phyloP scores from a whole-genome alignment of 257 asterid species.

The Jacaranda copaia region DNA sequence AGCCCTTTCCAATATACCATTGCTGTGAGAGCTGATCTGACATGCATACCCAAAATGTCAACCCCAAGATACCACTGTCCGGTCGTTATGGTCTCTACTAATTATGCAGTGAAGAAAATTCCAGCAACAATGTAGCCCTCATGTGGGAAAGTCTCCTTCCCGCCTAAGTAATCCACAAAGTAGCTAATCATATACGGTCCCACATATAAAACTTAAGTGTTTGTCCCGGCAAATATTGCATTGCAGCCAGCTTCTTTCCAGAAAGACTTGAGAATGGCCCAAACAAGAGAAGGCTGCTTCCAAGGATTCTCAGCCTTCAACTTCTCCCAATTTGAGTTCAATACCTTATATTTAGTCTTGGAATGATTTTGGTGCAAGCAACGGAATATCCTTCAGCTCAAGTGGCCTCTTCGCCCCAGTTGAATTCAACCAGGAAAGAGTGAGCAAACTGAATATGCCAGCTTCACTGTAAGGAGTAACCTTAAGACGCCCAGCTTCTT shows the following conservation, averaged over 20 bases:
- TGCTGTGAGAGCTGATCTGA: slow-evolving; percentile 90
- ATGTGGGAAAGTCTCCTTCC: slow-evolving; percentile 63
- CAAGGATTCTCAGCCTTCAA: slow-evolving; percentile 68
- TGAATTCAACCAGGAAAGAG: slow-evolving; percentile 95
- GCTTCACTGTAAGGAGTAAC: slow-evolving; percentile 92
- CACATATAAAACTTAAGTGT: slow-evolving; percentile 83
- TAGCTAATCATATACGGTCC: slow-evolving; percentile 92
- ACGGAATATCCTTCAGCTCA: slow-evolving; percentile 88
- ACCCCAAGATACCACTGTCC: slow-evolving; percentile 97
- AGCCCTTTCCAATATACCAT: slow-evolving; percentile 81
- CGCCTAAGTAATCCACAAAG: slow-evolving; percentile 83
- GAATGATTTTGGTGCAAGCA: slow-evolving; percentile 83
- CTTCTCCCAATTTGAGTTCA: slow-evolving; percentile 88
- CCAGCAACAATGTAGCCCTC: slow-evolving; percentile 87
- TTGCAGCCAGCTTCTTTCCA: slow-evolving; percentile 88
- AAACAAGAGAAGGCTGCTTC: slow-evolving; percentile 76
- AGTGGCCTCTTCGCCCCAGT: slow-evolving; percentile 92
- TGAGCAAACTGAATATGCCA: slow-evolving; percentile 78
- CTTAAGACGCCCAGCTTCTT: slow-evolving; percentile 89
- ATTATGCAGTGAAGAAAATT: slow-evolving; percentile 75
- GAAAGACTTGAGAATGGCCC: slow-evolving; percentile 84
- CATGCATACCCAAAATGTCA: slow-evolving; percentile 92
- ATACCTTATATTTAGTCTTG: slow-evolving; percentile 71
- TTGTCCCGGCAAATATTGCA: slow-evolving; percentile 76
- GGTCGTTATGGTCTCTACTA: slow-evolving; percentile 76